Evolutionary conservation across 257 asterid species (phyloP), one percentile per base, ranked within the genome.

Genomic region (Primulina eburnea): DNA sequence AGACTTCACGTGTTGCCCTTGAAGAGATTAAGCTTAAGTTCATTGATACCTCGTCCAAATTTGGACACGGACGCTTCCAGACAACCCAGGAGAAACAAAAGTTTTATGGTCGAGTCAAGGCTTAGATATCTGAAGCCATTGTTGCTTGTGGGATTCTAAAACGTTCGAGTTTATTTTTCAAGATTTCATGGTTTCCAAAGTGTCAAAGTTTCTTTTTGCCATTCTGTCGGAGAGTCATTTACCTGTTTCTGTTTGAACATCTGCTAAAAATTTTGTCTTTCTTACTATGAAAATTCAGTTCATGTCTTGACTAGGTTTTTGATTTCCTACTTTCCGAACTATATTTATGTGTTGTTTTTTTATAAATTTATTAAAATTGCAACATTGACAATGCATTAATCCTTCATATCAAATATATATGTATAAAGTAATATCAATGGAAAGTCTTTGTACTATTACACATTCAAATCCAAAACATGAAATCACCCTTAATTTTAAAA

Each of bases 11-110:
- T 61, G 75, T 84, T 40, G 88, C 92, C 33, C 84, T 86, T 20
- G 92, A 86, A 53, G 88, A 82, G 35, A 86, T 86, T 58, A 84
- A 84, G 62, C 84, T 86, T 73, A 86, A 86, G 82, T 86, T 86
- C 59, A 75, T 86, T 2, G 89, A 84, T 65, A 86, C 92, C 28
- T 86, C 92, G 12, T 86, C 92, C 6, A 84, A 86, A 77, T 34
- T 34, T 34, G 35, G 35, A 33, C 35, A 33, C 6, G 92, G 92
- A 33, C 89, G 92, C 58, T 86, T 86, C 87, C 92, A 86, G 86
- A 86, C 92, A 64, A 77, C 80, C 6, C 68, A 80, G 77, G 92
- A 86, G 83, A 86, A 86, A 82, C 83, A 78, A 79, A 86, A 86
- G 81, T 72, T 74, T 64, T 86, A 61, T 55, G 82, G 82, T 4